A percentile compares a stretch with the other conserved stretches of the same genome.
phyloP scores from a whole-genome alignment of 2,329 filamentous ascomycete species.

The Alternaria dauci region DNA sequence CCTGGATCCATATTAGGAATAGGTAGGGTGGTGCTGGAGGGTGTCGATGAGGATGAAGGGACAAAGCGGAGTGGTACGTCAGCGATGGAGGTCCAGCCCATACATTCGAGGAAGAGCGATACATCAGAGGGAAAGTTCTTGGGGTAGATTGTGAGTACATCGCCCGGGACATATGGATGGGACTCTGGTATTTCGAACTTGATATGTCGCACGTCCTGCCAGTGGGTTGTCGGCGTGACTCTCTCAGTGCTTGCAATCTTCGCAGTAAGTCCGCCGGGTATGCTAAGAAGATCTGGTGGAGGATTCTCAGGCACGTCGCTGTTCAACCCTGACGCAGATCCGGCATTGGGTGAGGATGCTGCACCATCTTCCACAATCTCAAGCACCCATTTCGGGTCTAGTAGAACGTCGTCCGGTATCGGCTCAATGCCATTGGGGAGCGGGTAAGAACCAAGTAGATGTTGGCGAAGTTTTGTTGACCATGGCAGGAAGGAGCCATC shows the following conservation, averaged over 20 bases:
- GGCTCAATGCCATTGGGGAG: slow-evolving; percentile 71
- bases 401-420: slow-evolving; percentile 75
- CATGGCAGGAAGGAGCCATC: slow-evolving; percentile 85
- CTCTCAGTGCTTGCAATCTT: slow-evolving; percentile 72
- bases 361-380: slow-evolving; percentile 44
- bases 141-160: slow-evolving; percentile 82
- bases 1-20: slow-evolving; percentile 51
- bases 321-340: slow-evolving; percentile 3
- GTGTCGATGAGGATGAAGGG: slow-evolving; percentile 39
- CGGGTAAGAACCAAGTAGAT: slow-evolving; percentile 73
- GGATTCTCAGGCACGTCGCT: slow-evolving; percentile 32
- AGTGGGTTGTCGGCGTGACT: slow-evolving; percentile 79
- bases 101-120: slow-evolving; percentile 76
- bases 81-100: slow-evolving; percentile 79
- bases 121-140: slow-evolving; percentile 88
- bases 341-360: not conserved
- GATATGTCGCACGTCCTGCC: slow-evolving; percentile 93
- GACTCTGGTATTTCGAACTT: slow-evolving; percentile 61
- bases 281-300: slow-evolving; percentile 61
- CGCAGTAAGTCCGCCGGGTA: slow-evolving; percentile 66
- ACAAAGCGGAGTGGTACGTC: slow-evolving; percentile 71
- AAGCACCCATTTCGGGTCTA: slow-evolving; percentile 78
- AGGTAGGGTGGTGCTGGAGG: slow-evolving; percentile 50
- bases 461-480: slow-evolving; percentile 71
- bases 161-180: slow-evolving; percentile 72